Percentiles rank a stretch among this genome's conserved stretches.
These are phyloP conservation scores for Fusarium clavum DNA, from an alignment of 2,329 filamentous ascomycete species.

Conservation along the genomic window DNA sequence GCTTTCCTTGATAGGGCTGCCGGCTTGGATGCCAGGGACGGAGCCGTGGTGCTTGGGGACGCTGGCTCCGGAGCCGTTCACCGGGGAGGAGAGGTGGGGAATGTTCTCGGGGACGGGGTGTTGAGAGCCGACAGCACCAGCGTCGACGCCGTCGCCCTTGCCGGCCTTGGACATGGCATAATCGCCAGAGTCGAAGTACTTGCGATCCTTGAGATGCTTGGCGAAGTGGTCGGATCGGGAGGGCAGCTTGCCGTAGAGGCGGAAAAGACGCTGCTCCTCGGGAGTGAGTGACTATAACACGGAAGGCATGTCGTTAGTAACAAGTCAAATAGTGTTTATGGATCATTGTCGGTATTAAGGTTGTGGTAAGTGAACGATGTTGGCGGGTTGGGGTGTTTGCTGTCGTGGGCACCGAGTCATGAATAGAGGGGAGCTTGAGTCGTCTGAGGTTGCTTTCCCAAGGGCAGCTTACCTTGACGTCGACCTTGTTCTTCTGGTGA, in stretches of 20 bases:
- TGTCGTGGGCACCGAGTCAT: conserved; percentile 28
- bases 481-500: conserved; percentile 98
- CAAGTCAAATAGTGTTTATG: not conserved
- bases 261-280: conserved; percentile 96
- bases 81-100: conserved; percentile 82
- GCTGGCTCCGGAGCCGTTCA: conserved; percentile 52
- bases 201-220: conserved; percentile 99
- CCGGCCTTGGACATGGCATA: conserved; percentile 97
- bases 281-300: conserved; percentile 81
- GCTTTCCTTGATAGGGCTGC: conserved; percentile 90
- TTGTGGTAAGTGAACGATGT: not conserved
- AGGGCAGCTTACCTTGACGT: conserved; percentile 81
- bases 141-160: conserved; percentile 93
- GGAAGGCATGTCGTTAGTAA: conserved; percentile 35
- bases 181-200: conserved; percentile 97
- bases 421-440: conserved; percentile 23
- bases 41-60: conserved; percentile 56
- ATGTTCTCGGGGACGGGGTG: conserved; percentile 97
- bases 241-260: conserved; percentile 96
- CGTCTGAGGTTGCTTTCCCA: conserved; percentile 32
- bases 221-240: conserved; percentile 96
- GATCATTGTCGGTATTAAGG: not conserved
- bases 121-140: conserved; percentile 92
- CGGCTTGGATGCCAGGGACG: conserved; percentile 66
- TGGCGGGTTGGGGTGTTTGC: not conserved